Evolutionary conservation across 148 eudicot species (phyloP), one percentile per base, ranked within the genome.

Genomic region (Fagopyrum esculentum): DNA sequence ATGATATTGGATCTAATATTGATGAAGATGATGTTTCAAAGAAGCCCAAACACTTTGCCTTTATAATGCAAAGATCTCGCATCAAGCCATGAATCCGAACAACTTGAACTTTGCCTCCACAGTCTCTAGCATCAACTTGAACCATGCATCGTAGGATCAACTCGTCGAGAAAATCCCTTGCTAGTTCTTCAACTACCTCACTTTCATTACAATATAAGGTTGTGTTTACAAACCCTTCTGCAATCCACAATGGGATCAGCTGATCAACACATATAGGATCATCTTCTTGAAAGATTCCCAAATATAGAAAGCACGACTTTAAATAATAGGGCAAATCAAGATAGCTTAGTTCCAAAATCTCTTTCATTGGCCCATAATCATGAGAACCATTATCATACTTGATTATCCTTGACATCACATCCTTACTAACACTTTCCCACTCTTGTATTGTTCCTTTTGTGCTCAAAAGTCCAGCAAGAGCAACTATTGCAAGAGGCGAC

Each of bases 311-410:
- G 26, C 76, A 74, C 30, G 66, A 19, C 48, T 56, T 74, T 46
- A 74, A 74, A 55, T 74, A 15, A 19, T 52, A 74, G 3, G 76
- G 76, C 61, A 74, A 56, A 54, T 74, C 76, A 55, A 44, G 43
- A n/a, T 74, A 74, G 76, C 76, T 54, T 74, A 74, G 47, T 13
- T 49, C 57, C 66, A 74, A 55, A n/a, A 74, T 54, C 11, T 74
- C 76, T 5, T 55, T 19, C 76, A 74, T 40, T 52, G 59, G 49
- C 54, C 66, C 63, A 55, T 51, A 74, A 9, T 51, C 48, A 6
- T 54, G 45, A 52, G 47, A 44, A 13, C 60, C 76, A 4, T 35
- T 74, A 66, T 40, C 66, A 43, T 66, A 16, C 47, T 54, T 74
- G 15, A 15, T 52, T 44, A 74, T 51, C 48, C 56, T 51, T 40